Evolutionary conservation across 2,329 filamentous ascomycete species (phyloP).

Genomic region (Hypoxylon rubiginosum): DNA sequence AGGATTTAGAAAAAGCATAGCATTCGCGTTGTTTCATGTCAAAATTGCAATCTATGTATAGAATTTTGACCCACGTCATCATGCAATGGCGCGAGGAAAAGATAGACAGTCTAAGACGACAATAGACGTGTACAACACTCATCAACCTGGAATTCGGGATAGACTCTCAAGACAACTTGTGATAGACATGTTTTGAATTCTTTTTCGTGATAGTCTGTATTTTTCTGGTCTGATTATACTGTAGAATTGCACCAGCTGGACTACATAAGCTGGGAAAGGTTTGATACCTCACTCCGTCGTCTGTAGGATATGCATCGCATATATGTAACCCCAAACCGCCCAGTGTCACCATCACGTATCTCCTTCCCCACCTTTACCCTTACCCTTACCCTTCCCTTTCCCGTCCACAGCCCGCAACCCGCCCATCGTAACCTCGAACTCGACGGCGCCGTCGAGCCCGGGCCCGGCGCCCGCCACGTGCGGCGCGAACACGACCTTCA

Average conservation of each 20-base stretch:
- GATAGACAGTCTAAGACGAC: background rate
- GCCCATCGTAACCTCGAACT: constrained; percentile 81
- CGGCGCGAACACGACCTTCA: constrained; percentile 91
- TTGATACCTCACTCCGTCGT: background rate
- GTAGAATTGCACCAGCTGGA: too few relatives aligned
- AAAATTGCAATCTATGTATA: background rate
- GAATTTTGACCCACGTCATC: background rate
- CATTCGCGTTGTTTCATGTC: constrained; percentile 12
- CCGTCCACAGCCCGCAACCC: constrained; percentile 64
- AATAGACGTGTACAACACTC: background rate
- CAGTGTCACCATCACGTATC: background rate
- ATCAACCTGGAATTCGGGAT: background rate
- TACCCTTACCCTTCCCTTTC: constrained; percentile 21
- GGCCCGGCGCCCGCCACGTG: constrained; percentile 72
- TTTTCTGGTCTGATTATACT: too few relatives aligned
- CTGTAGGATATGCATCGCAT: background rate
- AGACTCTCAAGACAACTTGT: background rate
- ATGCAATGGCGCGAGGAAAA: background rate
- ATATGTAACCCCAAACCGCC: background rate
- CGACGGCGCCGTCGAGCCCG: constrained; percentile 66
- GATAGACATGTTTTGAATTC: background rate
- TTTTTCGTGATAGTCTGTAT: background rate
- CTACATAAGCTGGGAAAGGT: background rate
- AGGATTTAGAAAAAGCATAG: constrained; percentile 35
- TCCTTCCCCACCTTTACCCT: constrained; percentile 7